Evolutionary conservation across 371 early-diverging fungal genomes (phyloP).

Genomic region (Mortierella sp.): DNA sequence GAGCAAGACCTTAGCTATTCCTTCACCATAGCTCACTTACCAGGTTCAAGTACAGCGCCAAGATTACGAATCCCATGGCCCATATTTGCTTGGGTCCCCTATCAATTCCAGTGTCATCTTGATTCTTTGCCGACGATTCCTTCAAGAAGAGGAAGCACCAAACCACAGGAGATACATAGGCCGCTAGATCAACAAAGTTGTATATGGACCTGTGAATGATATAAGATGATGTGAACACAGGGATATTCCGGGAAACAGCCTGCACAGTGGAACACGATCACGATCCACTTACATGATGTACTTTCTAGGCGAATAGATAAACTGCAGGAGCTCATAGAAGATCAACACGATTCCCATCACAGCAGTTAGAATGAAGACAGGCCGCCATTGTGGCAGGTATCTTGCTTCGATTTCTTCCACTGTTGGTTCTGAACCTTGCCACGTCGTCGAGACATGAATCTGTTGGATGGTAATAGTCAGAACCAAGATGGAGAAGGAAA

Average conservation of each 20-base stretch:
- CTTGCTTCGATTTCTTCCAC: neutral
- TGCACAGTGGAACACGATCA: too few species aligned
- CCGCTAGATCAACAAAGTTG: conserved; percentile 25
- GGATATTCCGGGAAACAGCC: neutral
- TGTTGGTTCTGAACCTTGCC: neutral
- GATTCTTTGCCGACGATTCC: neutral
- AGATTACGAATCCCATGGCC: conserved; percentile 31
- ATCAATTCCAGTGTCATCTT: neutral
- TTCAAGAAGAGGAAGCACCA: conserved; percentile 18
- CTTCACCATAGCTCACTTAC: conserved; percentile 17
- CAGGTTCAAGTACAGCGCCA: conserved; percentile 31
- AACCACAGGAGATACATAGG: conserved; percentile 8
- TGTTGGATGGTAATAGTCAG: conserved; percentile 22
- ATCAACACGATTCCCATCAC: conserved; percentile 11
- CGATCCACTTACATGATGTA: conserved; percentile 24
- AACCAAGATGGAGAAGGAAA: conserved; percentile 16
- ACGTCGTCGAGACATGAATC: neutral
- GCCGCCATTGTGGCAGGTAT: conserved; percentile 18
- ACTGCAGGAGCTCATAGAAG: conserved; percentile 20
- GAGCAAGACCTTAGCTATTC: too few species aligned
- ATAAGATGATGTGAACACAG: neutral
- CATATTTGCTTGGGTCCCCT: conserved; percentile 25
- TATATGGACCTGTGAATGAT: conserved; percentile 20
- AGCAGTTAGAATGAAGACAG: conserved; percentile 9
- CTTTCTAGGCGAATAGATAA: conserved; percentile 7